phyloP scores from a whole-genome alignment of 2,329 filamentous ascomycete genomes.

The Ophiostoma novo-ulmi region DNA sequence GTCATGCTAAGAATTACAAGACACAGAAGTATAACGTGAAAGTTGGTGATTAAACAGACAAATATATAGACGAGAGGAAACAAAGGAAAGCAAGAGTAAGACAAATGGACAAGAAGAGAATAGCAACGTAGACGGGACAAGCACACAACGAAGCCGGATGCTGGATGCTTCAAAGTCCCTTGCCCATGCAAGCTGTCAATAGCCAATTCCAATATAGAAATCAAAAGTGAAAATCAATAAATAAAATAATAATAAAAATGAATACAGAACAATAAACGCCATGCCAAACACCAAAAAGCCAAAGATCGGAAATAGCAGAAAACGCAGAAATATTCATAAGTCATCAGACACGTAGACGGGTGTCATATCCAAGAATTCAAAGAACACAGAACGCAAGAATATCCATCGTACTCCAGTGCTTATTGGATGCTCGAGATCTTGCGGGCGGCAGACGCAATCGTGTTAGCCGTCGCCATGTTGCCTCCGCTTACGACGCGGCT shows the following conservation, averaged over 20 bases:
- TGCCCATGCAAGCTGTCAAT: background rate
- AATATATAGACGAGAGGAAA: background rate
- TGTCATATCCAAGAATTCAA: constrained; percentile 11
- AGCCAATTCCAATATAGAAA: background rate
- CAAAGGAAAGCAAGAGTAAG: background rate
- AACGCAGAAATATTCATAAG: constrained; percentile 14
- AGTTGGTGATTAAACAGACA: background rate
- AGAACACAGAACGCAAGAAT: constrained; percentile 6
- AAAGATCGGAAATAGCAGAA: constrained; percentile 2
- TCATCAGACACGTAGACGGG: constrained; percentile 9
- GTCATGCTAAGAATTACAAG: background rate
- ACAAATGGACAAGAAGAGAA: background rate
- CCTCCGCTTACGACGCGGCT: constrained; percentile 58
- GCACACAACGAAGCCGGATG: background rate
- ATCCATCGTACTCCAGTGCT: background rate
- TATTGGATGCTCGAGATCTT: constrained; percentile 46
- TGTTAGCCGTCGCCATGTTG: constrained; percentile 33
- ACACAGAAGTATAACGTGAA: background rate
- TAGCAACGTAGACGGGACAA: background rate
- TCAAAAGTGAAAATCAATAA: background rate
- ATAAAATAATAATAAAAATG: background rate
- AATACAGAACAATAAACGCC: background rate
- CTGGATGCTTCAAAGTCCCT: background rate
- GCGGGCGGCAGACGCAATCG: constrained; percentile 42
- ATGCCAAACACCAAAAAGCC: constrained; percentile 1